Conservation (phyloP, 1,139 yeast genomes). For the Lodderomyces margitis region DNA sequence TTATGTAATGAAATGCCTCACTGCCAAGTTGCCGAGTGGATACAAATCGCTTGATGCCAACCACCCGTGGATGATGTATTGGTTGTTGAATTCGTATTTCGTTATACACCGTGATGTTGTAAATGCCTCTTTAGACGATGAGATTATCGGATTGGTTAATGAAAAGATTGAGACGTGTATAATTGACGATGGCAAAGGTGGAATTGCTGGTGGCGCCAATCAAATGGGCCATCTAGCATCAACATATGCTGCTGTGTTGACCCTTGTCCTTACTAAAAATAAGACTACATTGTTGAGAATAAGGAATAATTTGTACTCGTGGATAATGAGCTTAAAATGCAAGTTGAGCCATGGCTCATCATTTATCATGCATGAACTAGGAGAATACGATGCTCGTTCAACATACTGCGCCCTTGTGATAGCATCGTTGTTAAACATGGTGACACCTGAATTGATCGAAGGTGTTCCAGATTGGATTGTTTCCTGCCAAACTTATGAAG, state of each 20-base stretch:
- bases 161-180: constrained; percentile 27
- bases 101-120: constrained; percentile 3
- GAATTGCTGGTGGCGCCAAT: constrained; percentile 80
- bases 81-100: constrained; percentile 62
- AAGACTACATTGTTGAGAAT: constrained; percentile 27
- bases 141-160: constrained; percentile 12
- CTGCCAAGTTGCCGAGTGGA: constrained; percentile 45
- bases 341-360: constrained; percentile 59
- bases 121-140: neutral
- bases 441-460: constrained; percentile 58
- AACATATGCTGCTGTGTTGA: constrained; percentile 72
- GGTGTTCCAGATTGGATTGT: constrained; percentile 62
- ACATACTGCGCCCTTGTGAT: constrained; percentile 82
- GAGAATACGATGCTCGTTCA: constrained; percentile 87
- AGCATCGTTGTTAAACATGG: constrained; percentile 62
- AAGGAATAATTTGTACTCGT: constrained; percentile 45
- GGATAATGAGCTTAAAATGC: constrained; percentile 64
- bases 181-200: constrained; percentile 50
- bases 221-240: constrained; percentile 87
- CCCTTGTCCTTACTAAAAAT: constrained; percentile 57
- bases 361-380: constrained; percentile 69
- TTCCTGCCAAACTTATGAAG: constrained; percentile 86
- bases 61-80: constrained; percentile 86
- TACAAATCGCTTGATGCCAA: constrained; percentile 72
- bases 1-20: constrained; percentile 29